Percentiles rank a stretch among this genome's conserved stretches.
Conservation (phyloP, 345 rosid genomes). For the Melaleuca alternifolia region DNA sequence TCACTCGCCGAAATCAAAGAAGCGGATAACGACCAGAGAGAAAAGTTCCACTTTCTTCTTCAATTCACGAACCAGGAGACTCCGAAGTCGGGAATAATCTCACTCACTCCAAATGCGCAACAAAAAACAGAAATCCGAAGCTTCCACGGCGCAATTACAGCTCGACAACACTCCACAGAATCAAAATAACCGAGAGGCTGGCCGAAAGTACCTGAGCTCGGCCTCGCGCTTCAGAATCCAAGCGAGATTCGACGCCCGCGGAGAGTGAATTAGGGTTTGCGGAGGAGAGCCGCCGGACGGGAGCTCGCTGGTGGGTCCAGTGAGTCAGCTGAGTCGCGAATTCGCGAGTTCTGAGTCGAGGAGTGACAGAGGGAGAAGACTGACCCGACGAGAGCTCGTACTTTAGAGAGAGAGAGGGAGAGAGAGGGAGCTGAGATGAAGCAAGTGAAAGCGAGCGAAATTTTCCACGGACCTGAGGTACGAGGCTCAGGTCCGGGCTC, state of each 20-base stretch:
- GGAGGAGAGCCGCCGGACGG: conserved; percentile 6
- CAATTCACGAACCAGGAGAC: neutral
- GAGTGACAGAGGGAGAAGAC: conserved; percentile 15
- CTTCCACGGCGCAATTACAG: neutral
- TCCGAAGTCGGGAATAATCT: neutral
- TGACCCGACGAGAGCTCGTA: conserved; percentile 10
- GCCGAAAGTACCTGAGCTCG: neutral
- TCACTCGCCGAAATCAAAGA: neutral
- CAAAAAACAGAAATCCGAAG: neutral
- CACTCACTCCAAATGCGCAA: neutral
- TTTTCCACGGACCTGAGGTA: conserved; percentile 45
- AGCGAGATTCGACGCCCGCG: conserved; percentile 4
- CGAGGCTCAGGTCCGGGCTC: conserved; percentile 13
- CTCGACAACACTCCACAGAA: neutral
- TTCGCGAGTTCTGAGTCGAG: neutral
- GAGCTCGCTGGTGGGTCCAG: conserved; percentile 23
- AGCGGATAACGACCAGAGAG: neutral
- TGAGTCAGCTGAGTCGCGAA: conserved; percentile 1
- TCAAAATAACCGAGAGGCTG: neutral
- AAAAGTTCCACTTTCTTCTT: neutral
- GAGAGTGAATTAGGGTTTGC: conserved; percentile 29
- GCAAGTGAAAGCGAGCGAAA: conserved; percentile 41
- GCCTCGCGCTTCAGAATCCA: neutral
- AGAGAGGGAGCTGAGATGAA: conserved; percentile 6
- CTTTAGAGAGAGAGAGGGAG: conserved; percentile 1